phyloP scores from a whole-genome alignment of 139 green algal species.

The Nannochloris sp. region DNA sequence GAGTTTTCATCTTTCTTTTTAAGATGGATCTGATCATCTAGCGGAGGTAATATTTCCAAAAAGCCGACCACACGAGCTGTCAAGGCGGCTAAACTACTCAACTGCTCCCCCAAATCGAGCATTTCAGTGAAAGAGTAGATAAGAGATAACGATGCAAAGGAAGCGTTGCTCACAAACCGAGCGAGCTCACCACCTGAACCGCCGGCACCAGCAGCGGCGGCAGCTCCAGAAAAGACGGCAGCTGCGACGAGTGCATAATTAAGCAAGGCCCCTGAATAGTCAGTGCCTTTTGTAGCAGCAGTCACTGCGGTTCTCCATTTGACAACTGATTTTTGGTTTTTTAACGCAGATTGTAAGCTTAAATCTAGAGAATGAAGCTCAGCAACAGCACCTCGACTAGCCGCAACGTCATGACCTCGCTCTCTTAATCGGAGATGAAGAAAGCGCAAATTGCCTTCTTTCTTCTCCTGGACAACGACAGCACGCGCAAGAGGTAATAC shows the following conservation, averaged over 20 bases:
- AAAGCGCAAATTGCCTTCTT: conserved; percentile 43
- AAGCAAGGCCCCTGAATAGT: conserved; percentile 46
- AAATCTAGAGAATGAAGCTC: conserved; percentile 23
- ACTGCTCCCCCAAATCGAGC: conserved; percentile 22
- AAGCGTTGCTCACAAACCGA: conserved; percentile 56
- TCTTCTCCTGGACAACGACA: conserved; percentile 42
- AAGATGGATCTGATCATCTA: no score
- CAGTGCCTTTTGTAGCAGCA: conserved; percentile 28
- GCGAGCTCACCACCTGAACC: conserved; percentile 34
- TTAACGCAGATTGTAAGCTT: conserved; percentile 23
- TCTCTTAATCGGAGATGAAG: conserved; percentile 32
- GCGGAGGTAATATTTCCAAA: no score
- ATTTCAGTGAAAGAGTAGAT: conserved; percentile 61
- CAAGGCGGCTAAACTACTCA: conserved; percentile 12
- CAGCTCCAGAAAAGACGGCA: conserved; percentile 35
- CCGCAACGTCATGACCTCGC: conserved; percentile 17
- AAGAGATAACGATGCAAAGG: conserved; percentile 54
- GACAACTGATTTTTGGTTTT: conserved; percentile 33
- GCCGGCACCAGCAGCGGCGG: not conserved
- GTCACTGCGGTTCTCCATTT: conserved; percentile 16
- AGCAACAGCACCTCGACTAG: conserved; percentile 3
- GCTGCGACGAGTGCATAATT: conserved; percentile 51
- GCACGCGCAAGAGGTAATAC: conserved; percentile 33
- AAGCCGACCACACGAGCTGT: conserved; percentile 29
- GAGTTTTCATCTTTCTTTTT: no score